phyloP scores from a whole-genome alignment of 306 rosid species.

The Mimosa bimucronata region DNA sequence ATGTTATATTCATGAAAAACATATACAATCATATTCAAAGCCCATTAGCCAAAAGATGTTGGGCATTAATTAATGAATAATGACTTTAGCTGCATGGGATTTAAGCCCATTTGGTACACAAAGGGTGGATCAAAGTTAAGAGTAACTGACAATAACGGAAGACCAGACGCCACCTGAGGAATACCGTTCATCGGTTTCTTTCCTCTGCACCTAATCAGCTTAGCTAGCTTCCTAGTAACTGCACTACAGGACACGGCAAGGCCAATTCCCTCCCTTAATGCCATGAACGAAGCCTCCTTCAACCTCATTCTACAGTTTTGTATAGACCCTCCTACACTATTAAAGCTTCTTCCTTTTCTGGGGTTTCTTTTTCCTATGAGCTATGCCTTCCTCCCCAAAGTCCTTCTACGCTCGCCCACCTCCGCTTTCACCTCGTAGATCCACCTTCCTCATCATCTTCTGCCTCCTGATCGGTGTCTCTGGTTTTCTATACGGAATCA shows the following conservation, averaged over 20 bases:
- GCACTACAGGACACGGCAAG: neutral
- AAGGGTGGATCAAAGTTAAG: neutral
- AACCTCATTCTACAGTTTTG: neutral
- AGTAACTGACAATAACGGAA: constrained; percentile 22
- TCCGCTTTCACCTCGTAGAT: constrained; percentile 52
- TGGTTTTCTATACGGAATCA: constrained; percentile 56
- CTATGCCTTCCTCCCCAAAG: constrained; percentile 68
- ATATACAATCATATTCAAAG: too few species aligned
- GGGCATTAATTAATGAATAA: neutral
- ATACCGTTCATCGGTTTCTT: neutral
- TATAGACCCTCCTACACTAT: constrained; percentile 14
- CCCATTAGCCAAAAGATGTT: too few species aligned
- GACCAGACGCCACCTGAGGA: neutral
- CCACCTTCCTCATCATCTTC: constrained; percentile 46
- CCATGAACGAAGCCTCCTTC: constrained; percentile 26
- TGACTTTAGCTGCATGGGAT: neutral
- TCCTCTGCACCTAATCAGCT: neutral
- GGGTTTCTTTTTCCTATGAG: constrained; percentile 11
- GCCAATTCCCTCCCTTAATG: constrained; percentile 6
- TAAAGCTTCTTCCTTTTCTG: constrained; percentile 17
- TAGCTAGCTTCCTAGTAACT: neutral
- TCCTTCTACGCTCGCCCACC: constrained; percentile 49
- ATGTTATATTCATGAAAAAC: too few species aligned
- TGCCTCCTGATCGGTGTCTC: constrained; percentile 52
- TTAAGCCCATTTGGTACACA: neutral